Base-by-base conservation (phyloP, 441 rosid genomes). In the Populus hybrid region DNA sequence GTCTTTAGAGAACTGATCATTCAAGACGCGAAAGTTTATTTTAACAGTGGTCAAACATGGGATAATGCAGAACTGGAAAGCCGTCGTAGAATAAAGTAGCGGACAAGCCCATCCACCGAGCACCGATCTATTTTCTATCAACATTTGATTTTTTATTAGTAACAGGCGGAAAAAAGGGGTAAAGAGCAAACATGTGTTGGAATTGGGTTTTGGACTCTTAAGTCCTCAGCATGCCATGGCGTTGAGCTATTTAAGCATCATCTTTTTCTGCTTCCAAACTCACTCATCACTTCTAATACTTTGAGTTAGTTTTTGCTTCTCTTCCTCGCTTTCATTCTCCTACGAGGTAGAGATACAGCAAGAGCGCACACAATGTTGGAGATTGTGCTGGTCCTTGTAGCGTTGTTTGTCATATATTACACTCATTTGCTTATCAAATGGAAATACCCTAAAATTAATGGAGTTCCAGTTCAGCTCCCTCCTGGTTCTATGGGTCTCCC, bases 401-500 rank as follows among this genome's bases (percentile, higher is more conserved):
- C 86, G 65, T 78, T 85, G 68, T 36, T 83, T 70, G 76, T 86
- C 69, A 79, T 86, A 28, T 79, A 72, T 67, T 42, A 75, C 40
- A 84, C 85, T 38, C 80, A 71, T 61, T 87, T 86, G 85, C 59
- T 86, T 24, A 69, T 75, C 66, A 86, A 70, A 71, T 86, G 91
- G 92, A 84, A 73, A 69, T 82, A 86, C 35, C 90, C 89, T 6
- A 85, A 73, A 30, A 87, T 89, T 74, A 88, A 68, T 77, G 94
- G 90, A 9, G 72, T 75, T 38, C 86, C n/a, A 18, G 61, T 53
- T 6, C 61, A 53, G 0, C n/a, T 88, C 23, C 92, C 90, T 67
- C 92, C 94, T 12, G 94, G 92, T 30, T 87, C 90, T 0, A 86
- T 89, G 92, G 91, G 89, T 8, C 69, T 89, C 1, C 92, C 92